These are phyloP conservation scores for Opeltia flavorubescens DNA, from an alignment of 495 filamentous ascomycete species.

Conservation along the genomic window DNA sequence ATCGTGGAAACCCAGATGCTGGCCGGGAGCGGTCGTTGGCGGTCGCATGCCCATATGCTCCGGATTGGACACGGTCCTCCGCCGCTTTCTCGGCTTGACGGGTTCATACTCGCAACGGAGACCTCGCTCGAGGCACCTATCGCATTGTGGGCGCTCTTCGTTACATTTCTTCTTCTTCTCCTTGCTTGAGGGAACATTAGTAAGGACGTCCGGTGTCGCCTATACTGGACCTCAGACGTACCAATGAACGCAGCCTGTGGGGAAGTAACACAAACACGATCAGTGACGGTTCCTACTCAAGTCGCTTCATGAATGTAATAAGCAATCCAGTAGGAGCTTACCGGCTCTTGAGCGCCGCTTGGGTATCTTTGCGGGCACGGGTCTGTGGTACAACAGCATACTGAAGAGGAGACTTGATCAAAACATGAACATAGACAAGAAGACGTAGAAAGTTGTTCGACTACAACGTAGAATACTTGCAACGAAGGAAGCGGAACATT, in stretches of 20 bases:
- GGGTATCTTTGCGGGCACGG: slow-evolving; percentile 43
- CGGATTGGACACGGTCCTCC: slow-evolving; percentile 23
- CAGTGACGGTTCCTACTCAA: slow-evolving; percentile 4
- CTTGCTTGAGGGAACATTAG: slow-evolving; percentile 22
- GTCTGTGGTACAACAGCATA: slow-evolving; percentile 45
- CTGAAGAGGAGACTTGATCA: slow-evolving; percentile 14
- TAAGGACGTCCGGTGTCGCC: slow-evolving; percentile 14
- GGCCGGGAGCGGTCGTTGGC: slow-evolving; percentile 18
- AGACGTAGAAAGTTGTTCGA: background rate
- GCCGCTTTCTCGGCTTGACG: slow-evolving; percentile 41
- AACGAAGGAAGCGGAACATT: background rate
- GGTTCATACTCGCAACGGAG: slow-evolving; percentile 41
- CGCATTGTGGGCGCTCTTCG: slow-evolving; percentile 42
- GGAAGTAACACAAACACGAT: background rate
- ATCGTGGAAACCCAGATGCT: slow-evolving; percentile 18
- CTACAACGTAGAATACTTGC: slow-evolving; percentile 1
- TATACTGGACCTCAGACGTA: slow-evolving; percentile 15
- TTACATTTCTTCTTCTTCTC: slow-evolving; percentile 57
- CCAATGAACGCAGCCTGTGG: slow-evolving; percentile 43
- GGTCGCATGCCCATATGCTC: slow-evolving; percentile 18
- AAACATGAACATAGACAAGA: slow-evolving; percentile 3
- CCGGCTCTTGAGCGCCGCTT: slow-evolving; percentile 48
- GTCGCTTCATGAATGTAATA: slow-evolving; percentile 1
- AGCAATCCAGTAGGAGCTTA: slow-evolving; percentile 22
- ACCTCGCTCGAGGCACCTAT: slow-evolving; percentile 39